Evolutionary conservation across 257 asterid genomes (phyloP).

Genomic region (Nicotiana noctiflora): DNA sequence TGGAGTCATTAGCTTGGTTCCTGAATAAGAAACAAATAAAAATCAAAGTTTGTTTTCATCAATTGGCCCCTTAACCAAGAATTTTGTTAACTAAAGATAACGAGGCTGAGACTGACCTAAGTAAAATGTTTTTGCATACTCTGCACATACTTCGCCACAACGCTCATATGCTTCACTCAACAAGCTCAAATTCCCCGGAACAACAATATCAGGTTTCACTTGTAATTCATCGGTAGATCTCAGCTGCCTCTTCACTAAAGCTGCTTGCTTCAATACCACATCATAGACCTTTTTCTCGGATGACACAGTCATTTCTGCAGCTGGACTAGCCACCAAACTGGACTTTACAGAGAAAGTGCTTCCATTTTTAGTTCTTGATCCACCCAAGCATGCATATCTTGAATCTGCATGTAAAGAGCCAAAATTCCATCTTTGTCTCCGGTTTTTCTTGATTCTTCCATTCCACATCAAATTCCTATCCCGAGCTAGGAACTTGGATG

Average conservation of each 20-base stretch:
- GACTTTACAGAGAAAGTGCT: constrained; percentile 36
- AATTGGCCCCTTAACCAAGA: neutral
- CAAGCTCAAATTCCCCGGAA: constrained; percentile 59
- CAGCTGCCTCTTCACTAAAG: constrained; percentile 60
- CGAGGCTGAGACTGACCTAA: constrained; percentile 54
- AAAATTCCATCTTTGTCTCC: constrained; percentile 29
- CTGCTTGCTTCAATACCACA: constrained; percentile 89
- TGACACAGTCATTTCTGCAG: constrained; percentile 60
- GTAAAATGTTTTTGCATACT: constrained; percentile 96
- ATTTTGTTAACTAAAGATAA: constrained; percentile 17
- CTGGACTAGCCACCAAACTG: constrained; percentile 54
- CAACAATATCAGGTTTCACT: constrained; percentile 59
- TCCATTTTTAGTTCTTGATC: constrained; percentile 26
- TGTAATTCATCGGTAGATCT: constrained; percentile 38
- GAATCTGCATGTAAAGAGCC: constrained; percentile 32
- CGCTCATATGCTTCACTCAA: constrained; percentile 93
- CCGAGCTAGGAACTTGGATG: constrained; percentile 28
- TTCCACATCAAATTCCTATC: constrained; percentile 23
- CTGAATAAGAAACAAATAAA: constrained; percentile 36
- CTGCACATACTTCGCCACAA: constrained; percentile 92
- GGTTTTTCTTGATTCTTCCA: constrained; percentile 30
- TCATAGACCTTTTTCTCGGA: constrained; percentile 94
- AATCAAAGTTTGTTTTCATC: neutral
- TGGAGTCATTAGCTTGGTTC: constrained; percentile 90
- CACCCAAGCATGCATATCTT: constrained; percentile 32